Evolutionary conservation across 306 rosid species (phyloP), one percentile per base, ranked within the genome.

Genomic region (Acacia confusa): DNA sequence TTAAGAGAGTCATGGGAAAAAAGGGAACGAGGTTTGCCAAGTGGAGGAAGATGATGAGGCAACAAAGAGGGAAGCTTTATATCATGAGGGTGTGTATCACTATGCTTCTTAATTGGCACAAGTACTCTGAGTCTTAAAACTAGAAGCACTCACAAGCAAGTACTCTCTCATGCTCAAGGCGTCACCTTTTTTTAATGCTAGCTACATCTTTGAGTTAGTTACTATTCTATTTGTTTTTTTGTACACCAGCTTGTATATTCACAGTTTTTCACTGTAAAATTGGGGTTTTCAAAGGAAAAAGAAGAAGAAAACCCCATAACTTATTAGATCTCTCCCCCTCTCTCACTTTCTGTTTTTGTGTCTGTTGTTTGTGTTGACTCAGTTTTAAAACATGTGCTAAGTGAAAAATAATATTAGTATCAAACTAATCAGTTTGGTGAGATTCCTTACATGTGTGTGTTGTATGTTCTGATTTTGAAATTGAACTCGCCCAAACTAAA

Each of bases 21-120:
- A 87, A 82, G 85, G 84, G 87, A 20, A 72, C 64, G 83, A 92
- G 94, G 81, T 78, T 89, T 82, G 79, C 83, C 68, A 92, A 88
- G 88, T 92, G 92, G 85, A 92, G 87, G 85, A 85, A 92, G 90
- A 82, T 86, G 88, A 90, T 87, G 63, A 90, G 88, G 87, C 94
- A 92, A 38, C 97, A 91, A 65, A 92, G 83, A 72, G 95, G 95
- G 71, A 92, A 92, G 84, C 83, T 92, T 72, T 91, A 91, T 69
- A 92, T 94, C 40, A 89, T 90, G 88, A 88, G 97, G 87, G 81
- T 91, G 19, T 94, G 98, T 80, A 80, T 92, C 77, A 85, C 96
- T 70, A 88, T 94, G 96, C 97, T 94, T 87, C 93, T 94, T 75
- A 87, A 92, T 80, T 87, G 90, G 83, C 90, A 86, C 80, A 90